phyloP scores from a whole-genome alignment of 2,329 filamentous ascomycete species.

The Pseudogymnoascus sp. region DNA sequence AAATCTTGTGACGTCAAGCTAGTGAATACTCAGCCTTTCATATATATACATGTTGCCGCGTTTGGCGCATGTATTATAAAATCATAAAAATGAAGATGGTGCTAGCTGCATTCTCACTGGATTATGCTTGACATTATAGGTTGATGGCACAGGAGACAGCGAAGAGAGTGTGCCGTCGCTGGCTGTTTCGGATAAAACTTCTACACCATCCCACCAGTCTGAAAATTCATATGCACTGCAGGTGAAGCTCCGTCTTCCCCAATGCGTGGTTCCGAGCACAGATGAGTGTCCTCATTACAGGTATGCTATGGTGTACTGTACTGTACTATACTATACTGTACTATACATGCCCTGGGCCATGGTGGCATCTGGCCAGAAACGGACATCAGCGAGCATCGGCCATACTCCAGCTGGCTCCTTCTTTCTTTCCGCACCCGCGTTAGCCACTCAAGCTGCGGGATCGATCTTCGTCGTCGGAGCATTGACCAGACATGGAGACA shows the following conservation, averaged over 20 bases:
- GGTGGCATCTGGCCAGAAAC: not conserved
- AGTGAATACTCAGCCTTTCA: not conserved
- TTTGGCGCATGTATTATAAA: not conserved
- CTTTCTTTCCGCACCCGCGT: not conserved
- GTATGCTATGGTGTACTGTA: not conserved
- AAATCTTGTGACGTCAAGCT: not conserved
- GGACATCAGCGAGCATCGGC: not conserved
- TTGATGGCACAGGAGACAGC: not conserved
- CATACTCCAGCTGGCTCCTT: not conserved
- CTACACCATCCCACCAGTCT: not conserved
- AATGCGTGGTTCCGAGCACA: not conserved
- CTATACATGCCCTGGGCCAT: not conserved
- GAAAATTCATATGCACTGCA: not conserved
- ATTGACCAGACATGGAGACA: not conserved
- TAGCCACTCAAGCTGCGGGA: not conserved
- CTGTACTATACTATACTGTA: not conserved
- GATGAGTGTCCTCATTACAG: not conserved
- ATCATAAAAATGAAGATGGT: not conserved
- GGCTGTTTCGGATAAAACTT: not conserved
- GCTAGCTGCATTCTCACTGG: not conserved
- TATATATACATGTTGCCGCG: not conserved
- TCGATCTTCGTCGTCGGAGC: not conserved
- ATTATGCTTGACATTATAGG: not conserved
- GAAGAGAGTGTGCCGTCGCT: not conserved
- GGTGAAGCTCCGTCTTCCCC: not conserved